Conservation (phyloP, 352 stramenopile genomes). For the Phytophthora ramorum region DNA sequence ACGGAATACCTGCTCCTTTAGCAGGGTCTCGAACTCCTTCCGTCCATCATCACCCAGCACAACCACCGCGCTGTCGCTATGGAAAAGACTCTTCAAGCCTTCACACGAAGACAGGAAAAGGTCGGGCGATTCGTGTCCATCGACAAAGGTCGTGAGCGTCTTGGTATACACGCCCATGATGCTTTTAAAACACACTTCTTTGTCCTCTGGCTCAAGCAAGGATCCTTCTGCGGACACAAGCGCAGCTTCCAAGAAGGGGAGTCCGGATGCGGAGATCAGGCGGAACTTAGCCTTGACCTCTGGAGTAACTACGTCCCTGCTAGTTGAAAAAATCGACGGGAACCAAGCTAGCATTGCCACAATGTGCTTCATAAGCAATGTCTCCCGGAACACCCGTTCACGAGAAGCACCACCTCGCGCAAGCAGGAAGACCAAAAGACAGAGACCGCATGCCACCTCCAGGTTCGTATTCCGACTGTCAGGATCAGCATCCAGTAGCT, state of each 20-base stretch:
- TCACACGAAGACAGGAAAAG: constrained; percentile 58
- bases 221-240: constrained; percentile 43
- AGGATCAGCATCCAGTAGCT: constrained; percentile 21
- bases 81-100: constrained; percentile 47
- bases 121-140: constrained; percentile 45
- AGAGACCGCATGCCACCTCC: constrained; percentile 59
- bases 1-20: constrained; percentile 41
- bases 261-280: constrained; percentile 42
- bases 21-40: constrained; percentile 33
- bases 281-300: constrained; percentile 44
- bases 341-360: constrained; percentile 54
- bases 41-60: constrained; percentile 14
- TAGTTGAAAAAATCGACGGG: constrained; percentile 43
- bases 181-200: constrained; percentile 25
- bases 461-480: constrained; percentile 44
- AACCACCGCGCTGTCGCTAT: constrained; percentile 35
- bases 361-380: constrained; percentile 35
- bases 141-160: constrained; percentile 44
- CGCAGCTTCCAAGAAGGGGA: constrained; percentile 63
- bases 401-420: constrained; percentile 40
- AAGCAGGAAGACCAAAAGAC: constrained; percentile 61
- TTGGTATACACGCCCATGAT: constrained; percentile 43
- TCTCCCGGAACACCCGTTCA: constrained; percentile 57
- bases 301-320: constrained; percentile 15
- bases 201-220: constrained; percentile 16